Conservation (phyloP, 2,329 filamentous ascomycete genomes). For the Fusarium sp. region DNA sequence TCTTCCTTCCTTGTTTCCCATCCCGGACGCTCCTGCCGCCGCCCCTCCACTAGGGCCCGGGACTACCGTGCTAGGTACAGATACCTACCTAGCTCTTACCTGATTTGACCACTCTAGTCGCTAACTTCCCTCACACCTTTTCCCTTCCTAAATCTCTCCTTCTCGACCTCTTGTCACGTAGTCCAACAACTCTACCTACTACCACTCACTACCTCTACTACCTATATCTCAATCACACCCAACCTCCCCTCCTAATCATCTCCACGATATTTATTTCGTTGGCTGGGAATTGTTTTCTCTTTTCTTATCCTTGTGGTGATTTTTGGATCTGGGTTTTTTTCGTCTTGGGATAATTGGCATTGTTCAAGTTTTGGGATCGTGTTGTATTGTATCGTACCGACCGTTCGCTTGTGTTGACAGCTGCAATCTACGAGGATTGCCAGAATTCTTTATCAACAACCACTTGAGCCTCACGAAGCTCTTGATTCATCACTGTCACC, state of each 20-base stretch:
- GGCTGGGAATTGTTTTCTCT: constrained; percentile 25
- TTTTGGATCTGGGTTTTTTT: constrained; percentile 37
- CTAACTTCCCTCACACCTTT: constrained; percentile 32
- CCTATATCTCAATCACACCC: constrained; percentile 35
- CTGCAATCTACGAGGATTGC: constrained; percentile 19
- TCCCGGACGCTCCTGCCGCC: constrained; percentile 42
- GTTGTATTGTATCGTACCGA: constrained; percentile 1
- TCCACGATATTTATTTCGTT: constrained; percentile 26
- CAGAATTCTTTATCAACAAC: constrained; percentile 20
- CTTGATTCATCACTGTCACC: constrained; percentile 20
- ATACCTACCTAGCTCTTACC: constrained; percentile 42
- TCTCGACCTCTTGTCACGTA: constrained; percentile 37
- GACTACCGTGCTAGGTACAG: constrained; percentile 44
- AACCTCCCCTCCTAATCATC: constrained; percentile 33
- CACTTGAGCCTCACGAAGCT: constrained; percentile 19
- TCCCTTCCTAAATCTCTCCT: constrained; percentile 30
- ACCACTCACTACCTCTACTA: neutral
- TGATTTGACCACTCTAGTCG: constrained; percentile 36
- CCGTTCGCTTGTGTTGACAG: constrained; percentile 23
- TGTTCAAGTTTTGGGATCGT: constrained; percentile 24
- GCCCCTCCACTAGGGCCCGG: constrained; percentile 37
- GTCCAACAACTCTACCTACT: constrained; percentile 18
- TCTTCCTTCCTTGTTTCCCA: constrained; percentile 40
- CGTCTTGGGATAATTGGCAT: constrained; percentile 38
- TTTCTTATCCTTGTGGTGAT: constrained; percentile 15